Percentiles rank a stretch among this genome's conserved stretches.
phyloP scores from a whole-genome alignment of 2,329 filamentous ascomycete genomes.

The Didymella pomorum region DNA sequence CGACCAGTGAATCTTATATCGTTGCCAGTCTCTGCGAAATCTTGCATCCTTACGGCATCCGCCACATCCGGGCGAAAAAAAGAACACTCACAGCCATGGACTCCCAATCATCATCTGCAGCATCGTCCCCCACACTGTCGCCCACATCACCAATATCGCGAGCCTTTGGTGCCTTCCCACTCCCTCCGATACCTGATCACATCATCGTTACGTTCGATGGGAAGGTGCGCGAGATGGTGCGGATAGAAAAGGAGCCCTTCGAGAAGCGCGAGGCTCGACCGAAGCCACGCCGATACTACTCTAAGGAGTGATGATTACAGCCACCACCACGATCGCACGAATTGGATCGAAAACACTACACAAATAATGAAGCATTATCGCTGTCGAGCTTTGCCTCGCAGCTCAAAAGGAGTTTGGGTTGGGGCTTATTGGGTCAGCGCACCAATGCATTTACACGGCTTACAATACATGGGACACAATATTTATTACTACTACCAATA shows the following conservation, averaged over 20 bases:
- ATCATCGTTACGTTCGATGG: conserved; percentile 42
- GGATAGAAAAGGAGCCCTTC: conserved; percentile 27
- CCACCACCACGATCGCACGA: not conserved
- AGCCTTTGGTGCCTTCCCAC: conserved; percentile 8
- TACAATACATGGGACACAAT: conserved; percentile 5
- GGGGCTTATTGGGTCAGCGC: not conserved
- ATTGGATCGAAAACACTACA: not conserved
- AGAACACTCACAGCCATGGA: conserved; percentile 7
- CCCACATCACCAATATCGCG: conserved; percentile 19
- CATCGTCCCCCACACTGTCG: conserved; percentile 17
- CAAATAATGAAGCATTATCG: conserved; percentile 4
- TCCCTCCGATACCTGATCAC: conserved; percentile 35
- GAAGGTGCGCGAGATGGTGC: conserved; percentile 37
- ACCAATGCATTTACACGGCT: conserved; percentile 4
- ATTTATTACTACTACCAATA: not conserved
- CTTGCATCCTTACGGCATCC: not conserved
- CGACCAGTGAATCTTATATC: not conserved
- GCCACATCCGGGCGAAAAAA: conserved; percentile 4
- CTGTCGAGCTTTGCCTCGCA: conserved; percentile 10
- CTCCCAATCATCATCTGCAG: conserved; percentile 10
- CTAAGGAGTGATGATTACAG: not conserved
- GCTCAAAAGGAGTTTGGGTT: conserved; percentile 15
- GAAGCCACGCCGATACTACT: conserved; percentile 17
- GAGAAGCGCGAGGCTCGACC: conserved; percentile 10
- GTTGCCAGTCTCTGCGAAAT: not conserved